Evolutionary conservation across 2,329 filamentous ascomycete species (phyloP), one percentile per base, ranked within the genome.

Genomic region (Microascus cirrosus): DNA sequence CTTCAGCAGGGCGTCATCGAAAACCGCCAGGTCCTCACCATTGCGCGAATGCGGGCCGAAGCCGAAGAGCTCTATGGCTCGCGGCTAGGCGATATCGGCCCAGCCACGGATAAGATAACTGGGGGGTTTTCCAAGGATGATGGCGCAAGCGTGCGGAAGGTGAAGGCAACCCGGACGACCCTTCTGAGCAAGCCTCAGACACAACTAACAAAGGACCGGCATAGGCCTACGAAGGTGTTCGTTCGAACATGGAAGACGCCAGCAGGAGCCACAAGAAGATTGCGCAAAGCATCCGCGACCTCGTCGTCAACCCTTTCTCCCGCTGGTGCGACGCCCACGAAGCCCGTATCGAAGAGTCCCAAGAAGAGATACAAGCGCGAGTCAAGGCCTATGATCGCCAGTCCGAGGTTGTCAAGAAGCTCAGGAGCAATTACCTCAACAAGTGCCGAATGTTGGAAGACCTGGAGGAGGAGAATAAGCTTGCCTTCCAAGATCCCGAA

Each of bases 261-360:
- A 78, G 91, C 57, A 87, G 86, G 66, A 96, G 85, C 71, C 94
- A 99, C 78, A 87, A 86, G 70, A 96, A 96, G 76, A 97, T 99
- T 63, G 91, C 92, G 50, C 90, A 91, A 68, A 96, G 91, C 70
- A 97, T 99, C 68, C 88, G 93, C 62, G 93, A 99, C 71, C 82
- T 99, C 20, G 94, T 99, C 55, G 88, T 99, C 28, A 89, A 87
- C 65, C 95, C 94, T 8, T 99, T 99, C 73, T 83, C 90, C 60
- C 86, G 90, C 67, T 99, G 94, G 94, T 95, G 92, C 74, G 93
- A 96, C 66, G 88, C 93, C 59, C 94, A 99, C 74, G 92, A 95
- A 65, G 80, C 84, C 61, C 89, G 94, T 63, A 84, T 99, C 59
- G 89, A 96, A 69, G 90, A 91, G 67, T 96, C 91, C 24, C 93